Evolutionary conservation across 805 yeast genomes (phyloP), one percentile per base, ranked within the genome.

Genomic region (Candida schatavii): DNA sequence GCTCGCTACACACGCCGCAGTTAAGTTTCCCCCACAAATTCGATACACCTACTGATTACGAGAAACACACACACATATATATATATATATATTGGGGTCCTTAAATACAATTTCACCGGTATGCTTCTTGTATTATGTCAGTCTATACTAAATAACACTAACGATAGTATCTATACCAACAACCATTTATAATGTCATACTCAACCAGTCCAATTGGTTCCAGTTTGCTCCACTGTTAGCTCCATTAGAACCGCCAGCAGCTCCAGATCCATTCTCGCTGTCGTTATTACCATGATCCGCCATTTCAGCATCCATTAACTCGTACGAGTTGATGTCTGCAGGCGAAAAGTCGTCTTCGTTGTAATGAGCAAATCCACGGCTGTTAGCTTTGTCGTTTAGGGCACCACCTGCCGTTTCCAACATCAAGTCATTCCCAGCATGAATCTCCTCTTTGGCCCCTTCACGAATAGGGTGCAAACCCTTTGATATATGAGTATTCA

Each of bases 171-270:
- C n/a, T n/a, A n/a, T n/a, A n/a, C n/a, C n/a, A n/a, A n/a, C n/a
- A n/a, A n/a, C n/a, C n/a, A n/a, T n/a, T 39, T 19, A 57, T 22
- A 56, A 43, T n/a, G 60, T 54, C 63, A 60, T 59, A 41, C 61
- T 57, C 29, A 60, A 47, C 64, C 65, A 60, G 39, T 60, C 65
- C 47, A 56, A 53, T 39, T 56, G 54, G 20, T 36, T 36, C 30
- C 39, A 22, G 20, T 33, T 41, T 11, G 35, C 43, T 7, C 27
- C 27, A 18, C 43, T 45, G 3, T 29, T 31, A 19, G 26, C 41
- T 3, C 20, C 33, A 15, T 38, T 39, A n/a, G 37, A 27, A 32
- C 25, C 22, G 3, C 17, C 28, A 6, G 28, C 14, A 33, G 27
- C 10, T 11, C n/a, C 23, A 20, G 19, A 13, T 13, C 30, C 40